Percentiles rank a stretch among this genome's conserved stretches.
Conservation (phyloP, 2,329 filamentous ascomycete genomes). For the Teratosphaeriaceae sp. region DNA sequence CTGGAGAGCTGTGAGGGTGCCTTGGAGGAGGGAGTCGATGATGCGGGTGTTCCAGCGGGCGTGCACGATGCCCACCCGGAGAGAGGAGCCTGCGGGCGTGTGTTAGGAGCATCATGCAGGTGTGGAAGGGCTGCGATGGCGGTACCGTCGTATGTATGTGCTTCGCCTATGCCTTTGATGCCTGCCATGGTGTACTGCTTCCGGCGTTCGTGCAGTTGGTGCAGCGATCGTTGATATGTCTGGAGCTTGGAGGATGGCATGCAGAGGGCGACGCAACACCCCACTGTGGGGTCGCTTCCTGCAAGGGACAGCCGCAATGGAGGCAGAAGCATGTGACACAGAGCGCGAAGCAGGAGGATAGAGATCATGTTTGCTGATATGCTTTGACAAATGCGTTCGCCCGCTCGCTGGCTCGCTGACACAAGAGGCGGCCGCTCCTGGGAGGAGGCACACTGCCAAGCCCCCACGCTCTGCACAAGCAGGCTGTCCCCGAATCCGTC, state of each 20-base stretch:
- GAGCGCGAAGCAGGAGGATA: neutral
- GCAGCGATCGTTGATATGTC: too few species aligned
- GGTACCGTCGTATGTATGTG: conserved; percentile 51
- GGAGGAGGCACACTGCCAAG: too few species aligned
- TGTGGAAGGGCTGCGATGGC: conserved; percentile 8
- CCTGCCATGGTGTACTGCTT: conserved; percentile 38
- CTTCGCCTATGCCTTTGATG: conserved; percentile 58
- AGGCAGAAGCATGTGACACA: neutral
- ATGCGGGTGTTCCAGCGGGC: conserved; percentile 90
- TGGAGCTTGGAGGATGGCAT: too few species aligned
- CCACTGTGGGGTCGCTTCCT: neutral
- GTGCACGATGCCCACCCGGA: conserved; percentile 92
- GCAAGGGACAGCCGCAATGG: conserved; percentile 3
- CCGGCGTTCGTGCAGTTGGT: neutral
- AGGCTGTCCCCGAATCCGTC: too few species aligned
- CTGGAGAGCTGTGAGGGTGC: conserved; percentile 70
- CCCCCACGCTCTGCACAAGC: too few species aligned
- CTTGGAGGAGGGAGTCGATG: conserved; percentile 76
- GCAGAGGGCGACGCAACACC: too few species aligned
- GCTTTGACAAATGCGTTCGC: neutral
- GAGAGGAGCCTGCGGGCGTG: conserved; percentile 56
- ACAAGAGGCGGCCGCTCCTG: too few species aligned
- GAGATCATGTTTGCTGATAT: neutral
- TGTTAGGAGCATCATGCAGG: conserved; percentile 23
- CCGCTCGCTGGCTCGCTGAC: too few species aligned